Conservation (phyloP, 305 asterid genomes). For the Solanum hybrid region DNA sequence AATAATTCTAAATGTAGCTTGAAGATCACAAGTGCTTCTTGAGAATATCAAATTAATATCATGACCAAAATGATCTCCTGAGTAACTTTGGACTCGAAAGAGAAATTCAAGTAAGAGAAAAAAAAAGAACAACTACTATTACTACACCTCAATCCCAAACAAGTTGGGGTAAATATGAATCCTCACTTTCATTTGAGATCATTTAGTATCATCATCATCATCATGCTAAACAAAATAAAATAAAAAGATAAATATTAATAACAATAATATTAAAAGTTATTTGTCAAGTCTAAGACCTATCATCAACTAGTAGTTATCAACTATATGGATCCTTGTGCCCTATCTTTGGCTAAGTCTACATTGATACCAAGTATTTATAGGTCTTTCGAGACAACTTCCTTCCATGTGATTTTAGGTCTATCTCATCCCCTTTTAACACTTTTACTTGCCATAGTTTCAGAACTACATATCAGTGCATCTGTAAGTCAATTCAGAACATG, state of each 20-base stretch:
- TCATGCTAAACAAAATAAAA: not conserved
- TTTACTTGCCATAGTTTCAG: not conserved
- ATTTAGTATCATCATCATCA: not conserved
- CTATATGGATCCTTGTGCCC: not conserved
- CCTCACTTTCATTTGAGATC: not conserved
- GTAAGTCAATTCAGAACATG: not conserved
- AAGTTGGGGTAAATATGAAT: not conserved
- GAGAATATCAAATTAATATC: not conserved
- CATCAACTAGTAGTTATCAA: not conserved
- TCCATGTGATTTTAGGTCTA: not conserved
- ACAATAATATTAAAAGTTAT: not conserved
- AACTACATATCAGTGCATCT: not conserved
- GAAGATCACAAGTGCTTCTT: not conserved
- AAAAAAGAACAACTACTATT: not conserved
- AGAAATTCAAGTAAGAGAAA: not conserved
- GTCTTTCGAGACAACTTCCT: not conserved
- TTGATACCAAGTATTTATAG: not conserved
- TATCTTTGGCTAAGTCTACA: not conserved
- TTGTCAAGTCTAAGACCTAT: not conserved
- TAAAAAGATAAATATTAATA: not conserved
- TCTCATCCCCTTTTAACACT: not conserved
- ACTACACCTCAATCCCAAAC: not conserved
- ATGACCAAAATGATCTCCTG: not conserved
- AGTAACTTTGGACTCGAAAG: not conserved
- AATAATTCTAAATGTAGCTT: not conserved